These are phyloP conservation scores for Vanderwaltozyma tropicalis DNA, from an alignment of 805 yeast species.

Conservation along the genomic window DNA sequence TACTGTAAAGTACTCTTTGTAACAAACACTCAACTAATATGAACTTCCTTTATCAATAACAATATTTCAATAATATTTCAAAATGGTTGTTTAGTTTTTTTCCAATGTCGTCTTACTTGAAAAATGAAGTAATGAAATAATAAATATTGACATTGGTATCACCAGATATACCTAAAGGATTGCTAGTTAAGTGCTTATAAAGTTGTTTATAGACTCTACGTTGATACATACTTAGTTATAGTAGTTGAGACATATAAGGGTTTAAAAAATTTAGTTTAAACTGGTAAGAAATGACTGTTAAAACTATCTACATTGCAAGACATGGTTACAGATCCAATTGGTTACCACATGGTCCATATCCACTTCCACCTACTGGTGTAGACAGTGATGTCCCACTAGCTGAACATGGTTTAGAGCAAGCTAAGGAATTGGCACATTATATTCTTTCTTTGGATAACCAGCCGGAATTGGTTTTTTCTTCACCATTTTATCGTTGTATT, in stretches of 20 bases:
- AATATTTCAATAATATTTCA: too few species aligned
- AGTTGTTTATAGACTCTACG: not conserved
- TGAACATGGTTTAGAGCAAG: conserved; percentile 79
- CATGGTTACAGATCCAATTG: conserved; percentile 91
- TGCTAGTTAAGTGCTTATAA: too few species aligned
- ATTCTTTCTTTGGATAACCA: conserved; percentile 41
- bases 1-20: too few species aligned
- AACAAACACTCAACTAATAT: too few species aligned
- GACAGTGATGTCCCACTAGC: conserved; percentile 86
- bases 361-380: conserved; percentile 77
- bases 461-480: conserved; percentile 62
- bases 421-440: conserved; percentile 62
- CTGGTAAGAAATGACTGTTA: conserved; percentile 33
- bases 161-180: too few species aligned
- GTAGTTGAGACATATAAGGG: not conserved
- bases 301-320: conserved; percentile 60
- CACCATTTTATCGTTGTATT: conserved; percentile 86
- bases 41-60: too few species aligned
- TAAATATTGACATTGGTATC: too few species aligned
- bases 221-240: not conserved
- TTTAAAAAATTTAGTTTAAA: not conserved
- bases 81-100: too few species aligned
- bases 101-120: too few species aligned
- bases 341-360: conserved; percentile 59
- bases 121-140: too few species aligned